Evolutionary conservation across 2,329 filamentous ascomycete genomes (phyloP).

Genomic region (Fusarium tanahbumbuense): DNA sequence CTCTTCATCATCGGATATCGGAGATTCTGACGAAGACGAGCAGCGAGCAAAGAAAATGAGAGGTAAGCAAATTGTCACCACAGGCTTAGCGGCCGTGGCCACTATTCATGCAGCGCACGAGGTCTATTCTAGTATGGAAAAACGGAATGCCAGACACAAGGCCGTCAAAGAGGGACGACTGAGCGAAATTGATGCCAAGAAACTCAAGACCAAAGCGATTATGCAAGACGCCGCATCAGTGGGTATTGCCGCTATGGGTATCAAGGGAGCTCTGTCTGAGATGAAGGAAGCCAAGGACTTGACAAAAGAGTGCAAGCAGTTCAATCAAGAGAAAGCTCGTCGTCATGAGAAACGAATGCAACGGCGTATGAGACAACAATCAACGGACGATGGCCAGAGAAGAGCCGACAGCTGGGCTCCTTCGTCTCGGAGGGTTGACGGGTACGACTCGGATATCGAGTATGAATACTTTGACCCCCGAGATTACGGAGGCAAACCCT

Average conservation of each 20-base stretch:
- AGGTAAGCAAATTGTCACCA: constrained; percentile 71
- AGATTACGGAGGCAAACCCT: constrained; percentile 56
- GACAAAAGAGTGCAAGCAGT: constrained; percentile 61
- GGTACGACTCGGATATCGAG: constrained; percentile 56
- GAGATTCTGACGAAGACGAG: constrained; percentile 68
- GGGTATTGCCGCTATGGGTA: constrained; percentile 67
- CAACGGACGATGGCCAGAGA: constrained; percentile 50
- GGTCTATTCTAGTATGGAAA: constrained; percentile 69
- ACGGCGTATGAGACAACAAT: constrained; percentile 45
- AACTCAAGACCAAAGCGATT: constrained; percentile 67
- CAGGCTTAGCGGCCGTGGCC: constrained; percentile 67
- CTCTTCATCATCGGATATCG: constrained; percentile 65
- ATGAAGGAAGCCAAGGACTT: constrained; percentile 67
- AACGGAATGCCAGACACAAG: constrained; percentile 63
- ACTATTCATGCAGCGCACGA: constrained; percentile 70
- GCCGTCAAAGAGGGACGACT: constrained; percentile 67
- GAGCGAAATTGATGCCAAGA: constrained; percentile 63
- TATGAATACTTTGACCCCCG: constrained; percentile 55
- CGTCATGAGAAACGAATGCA: constrained; percentile 63
- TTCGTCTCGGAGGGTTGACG: constrained; percentile 54
- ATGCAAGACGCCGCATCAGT: constrained; percentile 69
- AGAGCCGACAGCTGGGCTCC: constrained; percentile 60
- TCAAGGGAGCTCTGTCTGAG: constrained; percentile 67
- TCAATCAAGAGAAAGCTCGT: constrained; percentile 60
- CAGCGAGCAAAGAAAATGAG: constrained; percentile 67